Conservation (phyloP, 225 moss, liverwort and hornwort genomes). For the Sphagnum contortum region DNA sequence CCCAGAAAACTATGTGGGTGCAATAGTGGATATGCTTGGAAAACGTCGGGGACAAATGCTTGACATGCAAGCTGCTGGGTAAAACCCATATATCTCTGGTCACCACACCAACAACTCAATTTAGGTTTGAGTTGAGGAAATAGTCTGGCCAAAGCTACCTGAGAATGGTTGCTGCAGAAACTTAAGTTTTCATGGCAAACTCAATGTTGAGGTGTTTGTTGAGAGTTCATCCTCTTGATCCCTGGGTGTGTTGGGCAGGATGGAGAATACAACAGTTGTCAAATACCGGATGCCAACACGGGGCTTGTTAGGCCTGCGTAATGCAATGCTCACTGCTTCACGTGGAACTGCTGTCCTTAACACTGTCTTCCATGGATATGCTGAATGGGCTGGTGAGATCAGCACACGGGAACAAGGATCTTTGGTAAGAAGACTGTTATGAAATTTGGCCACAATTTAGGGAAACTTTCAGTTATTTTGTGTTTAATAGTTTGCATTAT, state of each 20-base stretch:
- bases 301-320: constrained; percentile 84
- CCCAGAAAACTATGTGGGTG: constrained; percentile 82
- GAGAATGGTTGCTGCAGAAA: too few relatives aligned
- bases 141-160: too few relatives aligned
- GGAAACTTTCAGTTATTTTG: too few relatives aligned
- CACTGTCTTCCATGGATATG: constrained; percentile 75
- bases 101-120: too few relatives aligned
- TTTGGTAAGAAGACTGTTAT: constrained; percentile 41
- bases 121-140: too few relatives aligned
- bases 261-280: constrained; percentile 63
- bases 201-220: too few relatives aligned
- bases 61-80: constrained; percentile 81
- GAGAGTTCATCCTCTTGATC: background rate
- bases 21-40: constrained; percentile 83
- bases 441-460: too few relatives aligned
- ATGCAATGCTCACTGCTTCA: constrained; percentile 78
- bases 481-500: too few relatives aligned
- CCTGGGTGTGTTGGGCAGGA: constrained; percentile 16
- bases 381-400: constrained; percentile 86
- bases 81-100: background rate
- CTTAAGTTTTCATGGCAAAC: too few relatives aligned
- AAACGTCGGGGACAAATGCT: constrained; percentile 96
- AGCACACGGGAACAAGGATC: constrained; percentile 97
- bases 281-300: constrained; percentile 92
- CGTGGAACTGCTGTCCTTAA: constrained; percentile 90